These are phyloP conservation scores for Syncephalastrum racemosum DNA, from an alignment of 371 early-diverging fungal species.

Conservation along the genomic window DNA sequence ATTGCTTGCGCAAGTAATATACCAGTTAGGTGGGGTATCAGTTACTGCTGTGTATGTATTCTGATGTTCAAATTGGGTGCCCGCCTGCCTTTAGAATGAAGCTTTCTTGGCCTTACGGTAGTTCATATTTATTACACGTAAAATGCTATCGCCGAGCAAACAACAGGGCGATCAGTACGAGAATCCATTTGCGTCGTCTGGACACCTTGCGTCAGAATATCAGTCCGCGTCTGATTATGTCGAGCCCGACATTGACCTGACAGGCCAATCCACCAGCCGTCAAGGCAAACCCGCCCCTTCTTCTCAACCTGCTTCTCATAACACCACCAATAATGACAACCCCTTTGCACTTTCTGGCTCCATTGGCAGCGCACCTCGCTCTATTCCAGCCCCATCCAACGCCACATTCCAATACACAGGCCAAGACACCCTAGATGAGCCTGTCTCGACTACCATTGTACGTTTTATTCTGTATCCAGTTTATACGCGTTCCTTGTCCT, in stretches of 20 bases:
- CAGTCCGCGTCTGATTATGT: slow-evolving; percentile 14
- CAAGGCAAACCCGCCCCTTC: neutral
- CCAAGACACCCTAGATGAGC: slow-evolving; percentile 90
- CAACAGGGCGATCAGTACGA: slow-evolving; percentile 15
- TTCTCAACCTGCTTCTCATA: slow-evolving; percentile 6
- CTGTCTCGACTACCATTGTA: slow-evolving; percentile 83
- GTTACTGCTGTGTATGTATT: too few relatives aligned
- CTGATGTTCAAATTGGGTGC: too few relatives aligned
- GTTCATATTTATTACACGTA: too few relatives aligned
- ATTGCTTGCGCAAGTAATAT: too few relatives aligned
- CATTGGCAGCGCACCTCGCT: slow-evolving; percentile 16
- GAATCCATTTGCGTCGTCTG: slow-evolving; percentile 19
- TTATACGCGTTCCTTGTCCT: neutral
- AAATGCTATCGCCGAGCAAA: slow-evolving; percentile 19
- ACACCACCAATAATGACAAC: slow-evolving; percentile 10
- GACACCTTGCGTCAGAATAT: too few relatives aligned
- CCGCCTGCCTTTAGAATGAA: too few relatives aligned
- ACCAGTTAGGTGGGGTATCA: too few relatives aligned
- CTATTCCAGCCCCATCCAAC: slow-evolving; percentile 5
- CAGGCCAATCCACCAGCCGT: slow-evolving; percentile 25
- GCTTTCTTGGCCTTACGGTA: too few relatives aligned
- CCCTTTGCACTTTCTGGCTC: slow-evolving; percentile 26
- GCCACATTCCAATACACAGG: slow-evolving; percentile 17
- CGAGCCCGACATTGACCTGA: slow-evolving; percentile 32
- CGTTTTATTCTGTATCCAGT: slow-evolving; percentile 11